Evolutionary conservation across 176 grass and related monocot species (phyloP).

Genomic region (Olyra latifolia): DNA sequence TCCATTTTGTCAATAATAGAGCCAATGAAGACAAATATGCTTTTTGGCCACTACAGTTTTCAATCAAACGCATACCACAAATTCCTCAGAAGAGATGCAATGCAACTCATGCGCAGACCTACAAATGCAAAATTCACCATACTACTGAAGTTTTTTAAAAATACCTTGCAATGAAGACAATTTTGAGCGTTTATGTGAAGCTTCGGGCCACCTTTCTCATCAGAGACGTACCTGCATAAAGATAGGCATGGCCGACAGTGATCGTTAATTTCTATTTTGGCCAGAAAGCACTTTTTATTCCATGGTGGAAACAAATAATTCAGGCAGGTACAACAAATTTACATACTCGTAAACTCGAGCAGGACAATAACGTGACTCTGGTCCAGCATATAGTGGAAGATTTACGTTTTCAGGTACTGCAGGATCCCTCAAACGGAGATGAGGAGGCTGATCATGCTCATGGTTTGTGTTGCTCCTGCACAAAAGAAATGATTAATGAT

Average conservation of each 20-base stretch:
- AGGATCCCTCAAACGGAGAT: slow-evolving; percentile 79
- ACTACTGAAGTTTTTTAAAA: background rate
- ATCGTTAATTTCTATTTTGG: background rate
- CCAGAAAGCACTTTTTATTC: background rate
- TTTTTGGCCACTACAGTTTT: background rate
- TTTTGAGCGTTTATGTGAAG: slow-evolving; percentile 98
- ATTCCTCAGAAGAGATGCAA: background rate
- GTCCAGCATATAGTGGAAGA: slow-evolving; percentile 74
- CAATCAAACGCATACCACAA: background rate
- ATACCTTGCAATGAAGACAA: slow-evolving; percentile 98
- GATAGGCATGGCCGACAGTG: background rate
- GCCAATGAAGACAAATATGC: background rate
- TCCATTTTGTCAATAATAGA: background rate
- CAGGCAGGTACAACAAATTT: background rate
- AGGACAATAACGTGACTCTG: slow-evolving; percentile 85
- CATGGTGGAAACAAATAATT: background rate
- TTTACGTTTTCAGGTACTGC: slow-evolving; percentile 71
- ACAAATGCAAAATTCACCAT: background rate
- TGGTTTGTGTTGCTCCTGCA: slow-evolving; percentile 97
- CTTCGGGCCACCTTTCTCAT: slow-evolving; percentile 62
- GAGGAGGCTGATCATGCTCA: slow-evolving; percentile 95
- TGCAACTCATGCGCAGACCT: background rate
- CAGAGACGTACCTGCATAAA: slow-evolving; percentile 61
- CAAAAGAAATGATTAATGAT: slow-evolving; percentile 24
- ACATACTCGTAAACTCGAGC: slow-evolving; percentile 97